Evolutionary conservation across 371 early-diverging fungal genomes (phyloP), one percentile per base, ranked within the genome.

Genomic region (Mucor sp.): DNA sequence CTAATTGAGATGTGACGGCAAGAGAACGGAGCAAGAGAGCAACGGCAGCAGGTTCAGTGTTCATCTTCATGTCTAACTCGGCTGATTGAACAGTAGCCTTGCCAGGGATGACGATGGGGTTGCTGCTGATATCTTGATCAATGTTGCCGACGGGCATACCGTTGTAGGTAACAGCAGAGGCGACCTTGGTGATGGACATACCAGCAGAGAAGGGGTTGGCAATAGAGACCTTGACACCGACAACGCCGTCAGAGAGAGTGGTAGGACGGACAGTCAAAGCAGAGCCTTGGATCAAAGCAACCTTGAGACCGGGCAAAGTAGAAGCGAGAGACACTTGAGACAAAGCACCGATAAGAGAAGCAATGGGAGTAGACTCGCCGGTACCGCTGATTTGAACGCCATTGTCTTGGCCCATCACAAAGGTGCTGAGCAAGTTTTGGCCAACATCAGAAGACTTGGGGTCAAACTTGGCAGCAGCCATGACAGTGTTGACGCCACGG

Each of bases 121-220:
- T 79, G 63, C 67, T 75, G 62, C 77, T 72, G 41, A 84, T 68
- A 32, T 84, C 84, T 48, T 83, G 77, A 23, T 80, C 65, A 32
- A 88, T 86, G 37, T 80, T 81, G 19, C 88, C 88, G 14, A 88
- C 74, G 15, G 83, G 71, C 66, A 81, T 75, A 19, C 82, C 86
- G 25, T 75, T 65, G 71, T 79, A 84, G 9, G 84, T 82, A 33
- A 82, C 82, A 47, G 73, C 61, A 50, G 85, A 77, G 15, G 76
- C 68, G 44, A 88, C 83, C 60, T 77, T 79, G 58, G 83, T 68
- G 48, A 88, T 86, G 17, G 64, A 68, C 65, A 88, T 69, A 7
- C 79, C 74, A 60, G 87, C 83, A 23, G 78, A 73, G 71, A 88
- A 88, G 23, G 88, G 88, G 48, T 88, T 84, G 68, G 81, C 79